Conservation (phyloP, 1,139 yeast species). For the Groenewaldozyma sp. region DNA sequence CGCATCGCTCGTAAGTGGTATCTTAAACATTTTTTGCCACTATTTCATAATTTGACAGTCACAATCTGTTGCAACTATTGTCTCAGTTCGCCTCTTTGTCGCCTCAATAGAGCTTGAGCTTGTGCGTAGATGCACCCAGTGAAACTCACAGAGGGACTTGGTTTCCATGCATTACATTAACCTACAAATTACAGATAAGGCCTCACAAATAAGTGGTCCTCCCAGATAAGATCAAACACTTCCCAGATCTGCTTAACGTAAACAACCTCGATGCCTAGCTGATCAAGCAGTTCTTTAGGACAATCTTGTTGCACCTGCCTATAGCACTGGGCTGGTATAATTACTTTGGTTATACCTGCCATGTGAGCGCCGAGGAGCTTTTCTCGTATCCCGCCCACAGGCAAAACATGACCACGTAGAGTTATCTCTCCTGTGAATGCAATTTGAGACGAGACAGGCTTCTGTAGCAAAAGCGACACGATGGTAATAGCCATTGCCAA, state of each 20-base stretch:
- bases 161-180: too few relatives aligned
- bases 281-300: conserved; percentile 38
- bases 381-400: conserved; percentile 86
- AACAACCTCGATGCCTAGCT: conserved; percentile 46
- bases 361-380: conserved; percentile 79
- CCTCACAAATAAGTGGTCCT: conserved; percentile 7
- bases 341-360: conserved; percentile 50
- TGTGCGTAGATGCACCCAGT: too few relatives aligned
- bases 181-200: background rate
- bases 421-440: conserved; percentile 97
- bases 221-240: conserved; percentile 61
- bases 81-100: too few relatives aligned
- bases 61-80: too few relatives aligned
- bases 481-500: conserved; percentile 80
- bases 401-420: conserved; percentile 72
- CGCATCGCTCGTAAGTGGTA: too few relatives aligned
- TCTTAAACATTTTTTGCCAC: too few relatives aligned
- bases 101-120: too few relatives aligned
- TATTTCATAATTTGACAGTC: too few relatives aligned
- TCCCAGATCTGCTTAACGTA: conserved; percentile 77
- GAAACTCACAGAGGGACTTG: too few relatives aligned
- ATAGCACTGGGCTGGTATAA: conserved; percentile 65
- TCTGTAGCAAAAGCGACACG: conserved; percentile 58
- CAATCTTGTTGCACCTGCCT: conserved; percentile 54
- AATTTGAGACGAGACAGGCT: conserved; percentile 55